These are phyloP conservation scores for Chloris gayana DNA, from an alignment of 176 grass and related monocot genomes.

Conservation along the genomic window DNA sequence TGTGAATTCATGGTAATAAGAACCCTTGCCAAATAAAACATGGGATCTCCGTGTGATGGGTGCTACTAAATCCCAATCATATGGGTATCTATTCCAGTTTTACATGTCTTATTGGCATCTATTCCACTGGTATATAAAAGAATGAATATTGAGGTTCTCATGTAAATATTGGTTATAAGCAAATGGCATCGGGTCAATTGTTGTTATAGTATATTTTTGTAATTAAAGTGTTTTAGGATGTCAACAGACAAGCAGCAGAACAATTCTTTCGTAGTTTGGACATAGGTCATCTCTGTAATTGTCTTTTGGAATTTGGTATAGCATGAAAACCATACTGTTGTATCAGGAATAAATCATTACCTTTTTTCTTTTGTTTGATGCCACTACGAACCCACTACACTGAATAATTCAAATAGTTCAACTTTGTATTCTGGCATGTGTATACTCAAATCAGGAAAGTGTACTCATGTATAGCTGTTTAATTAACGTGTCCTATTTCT, in stretches of 20 bases:
- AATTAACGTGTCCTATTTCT: too few species aligned
- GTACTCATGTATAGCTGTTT: too few species aligned
- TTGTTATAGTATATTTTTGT: not conserved
- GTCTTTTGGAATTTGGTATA: not conserved
- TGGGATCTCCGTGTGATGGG: not conserved
- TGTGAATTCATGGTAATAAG: constrained; percentile 48
- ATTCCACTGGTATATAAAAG: not conserved
- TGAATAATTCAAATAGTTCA: too few species aligned
- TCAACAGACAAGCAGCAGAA: not conserved
- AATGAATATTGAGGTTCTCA: not conserved
- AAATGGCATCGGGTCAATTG: constrained; percentile 2
- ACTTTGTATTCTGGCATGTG: not conserved
- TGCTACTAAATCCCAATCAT: not conserved
- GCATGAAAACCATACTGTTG: not conserved
- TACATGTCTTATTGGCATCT: not conserved
- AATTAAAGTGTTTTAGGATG: not conserved
- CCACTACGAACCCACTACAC: not conserved
- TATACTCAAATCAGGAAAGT: not conserved
- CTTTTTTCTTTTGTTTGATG: not conserved
- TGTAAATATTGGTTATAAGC: constrained; percentile 1
- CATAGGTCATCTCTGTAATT: not conserved
- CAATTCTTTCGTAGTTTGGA: not conserved
- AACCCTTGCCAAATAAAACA: not conserved
- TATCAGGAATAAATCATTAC: too few species aligned
- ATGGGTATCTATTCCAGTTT: not conserved